Evolutionary conservation across 2,329 filamentous ascomycete genomes (phyloP).

Genomic region (Lasiodiplodia sp.): DNA sequence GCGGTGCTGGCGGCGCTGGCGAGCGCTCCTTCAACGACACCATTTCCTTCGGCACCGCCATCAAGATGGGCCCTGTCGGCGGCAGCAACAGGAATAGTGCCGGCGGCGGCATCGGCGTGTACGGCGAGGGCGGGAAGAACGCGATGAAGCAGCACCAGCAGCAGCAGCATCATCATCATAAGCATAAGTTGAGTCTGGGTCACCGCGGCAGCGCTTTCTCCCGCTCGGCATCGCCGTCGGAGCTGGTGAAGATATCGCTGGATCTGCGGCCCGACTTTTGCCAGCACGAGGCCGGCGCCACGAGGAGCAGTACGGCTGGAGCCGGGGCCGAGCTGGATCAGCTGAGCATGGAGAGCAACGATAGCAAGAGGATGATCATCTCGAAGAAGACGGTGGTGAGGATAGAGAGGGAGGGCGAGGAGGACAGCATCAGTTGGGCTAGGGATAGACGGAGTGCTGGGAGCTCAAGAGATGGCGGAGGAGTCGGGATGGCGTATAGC

Average conservation of each 20-base stretch:
- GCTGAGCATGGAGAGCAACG: conserved; percentile 32
- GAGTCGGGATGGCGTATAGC: conserved; percentile 2
- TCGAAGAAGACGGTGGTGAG: conserved; percentile 43
- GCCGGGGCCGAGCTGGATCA: conserved; percentile 34
- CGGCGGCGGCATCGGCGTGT: no score
- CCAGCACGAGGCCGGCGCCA: conserved; percentile 35
- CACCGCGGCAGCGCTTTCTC: background rate
- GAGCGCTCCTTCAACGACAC: conserved; percentile 14
- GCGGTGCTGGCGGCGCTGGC: background rate
- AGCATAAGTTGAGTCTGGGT: conserved; percentile 7
- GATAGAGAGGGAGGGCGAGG: conserved; percentile 34
- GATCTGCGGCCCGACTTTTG: conserved; percentile 38
- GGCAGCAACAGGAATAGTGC: background rate
- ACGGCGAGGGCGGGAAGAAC: background rate
- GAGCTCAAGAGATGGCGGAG: background rate
- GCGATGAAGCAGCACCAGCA: background rate
- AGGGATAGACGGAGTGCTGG: background rate
- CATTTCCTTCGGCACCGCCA: conserved; percentile 10
- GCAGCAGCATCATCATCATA: conserved; percentile 18
- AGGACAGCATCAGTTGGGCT: background rate
- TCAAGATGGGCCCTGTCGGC: conserved; percentile 2
- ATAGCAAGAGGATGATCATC: conserved; percentile 38
- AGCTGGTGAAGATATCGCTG: background rate
- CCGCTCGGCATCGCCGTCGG: background rate
- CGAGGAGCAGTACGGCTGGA: conserved; percentile 19